Conservation (phyloP, 2,329 filamentous ascomycete genomes). For the Xylariaceae sp. region DNA sequence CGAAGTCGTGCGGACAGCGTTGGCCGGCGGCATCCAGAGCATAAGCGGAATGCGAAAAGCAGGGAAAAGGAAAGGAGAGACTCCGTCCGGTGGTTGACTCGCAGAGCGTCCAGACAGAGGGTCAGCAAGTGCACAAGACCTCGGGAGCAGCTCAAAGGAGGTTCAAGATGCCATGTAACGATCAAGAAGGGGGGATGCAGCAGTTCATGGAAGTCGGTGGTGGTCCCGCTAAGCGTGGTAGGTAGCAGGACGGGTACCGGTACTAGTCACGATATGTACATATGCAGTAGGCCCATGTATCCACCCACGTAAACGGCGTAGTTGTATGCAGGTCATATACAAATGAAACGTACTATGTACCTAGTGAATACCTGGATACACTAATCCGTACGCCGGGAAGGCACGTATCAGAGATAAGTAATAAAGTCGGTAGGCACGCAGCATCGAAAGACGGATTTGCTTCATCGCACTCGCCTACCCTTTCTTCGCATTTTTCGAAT, state of each 20-base stretch:
- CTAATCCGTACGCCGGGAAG: background rate
- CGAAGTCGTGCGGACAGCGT: conserved; percentile 9
- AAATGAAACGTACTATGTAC: background rate
- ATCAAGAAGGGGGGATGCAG: conserved; percentile 9
- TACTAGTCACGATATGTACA: background rate
- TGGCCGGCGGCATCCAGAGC: conserved; percentile 10
- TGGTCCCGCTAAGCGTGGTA: background rate
- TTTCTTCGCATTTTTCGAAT: too few relatives aligned
- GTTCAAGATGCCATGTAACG: conserved; percentile 19
- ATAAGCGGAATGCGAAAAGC: conserved; percentile 3
- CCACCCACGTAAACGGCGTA: background rate
- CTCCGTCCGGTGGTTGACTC: conserved; percentile 2
- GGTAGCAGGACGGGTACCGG: background rate
- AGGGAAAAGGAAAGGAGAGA: conserved; percentile 3
- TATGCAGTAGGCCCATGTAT: background rate
- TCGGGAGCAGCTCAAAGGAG: conserved; percentile 18
- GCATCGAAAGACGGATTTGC: too few relatives aligned
- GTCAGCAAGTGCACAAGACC: conserved; percentile 11
- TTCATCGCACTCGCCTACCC: too few relatives aligned
- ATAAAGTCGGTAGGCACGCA: too few relatives aligned
- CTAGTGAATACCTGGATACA: background rate
- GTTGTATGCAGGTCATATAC: background rate
- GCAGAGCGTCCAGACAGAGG: background rate
- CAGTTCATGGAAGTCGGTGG: conserved; percentile 2
- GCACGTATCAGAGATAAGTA: too few relatives aligned